phyloP scores from a whole-genome alignment of 139 green algal species.

The Deuterostichococcus epilithicus region DNA sequence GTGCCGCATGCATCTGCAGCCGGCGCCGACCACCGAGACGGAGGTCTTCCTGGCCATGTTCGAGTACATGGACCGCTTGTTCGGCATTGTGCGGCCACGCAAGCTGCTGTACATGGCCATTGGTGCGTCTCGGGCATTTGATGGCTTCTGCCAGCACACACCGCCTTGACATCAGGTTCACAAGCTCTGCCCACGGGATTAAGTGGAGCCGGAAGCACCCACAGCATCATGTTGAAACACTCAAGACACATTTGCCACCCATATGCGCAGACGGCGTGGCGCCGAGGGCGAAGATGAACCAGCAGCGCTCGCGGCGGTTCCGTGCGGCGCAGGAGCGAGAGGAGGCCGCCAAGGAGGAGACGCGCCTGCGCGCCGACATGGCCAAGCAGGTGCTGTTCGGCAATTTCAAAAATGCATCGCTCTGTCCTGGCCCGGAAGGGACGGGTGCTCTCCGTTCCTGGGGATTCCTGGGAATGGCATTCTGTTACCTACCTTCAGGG shows the following conservation, averaged over 20 bases:
- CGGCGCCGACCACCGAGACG: slow-evolving; percentile 84
- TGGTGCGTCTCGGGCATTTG: slow-evolving; percentile 47
- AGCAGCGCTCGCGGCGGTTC: slow-evolving; percentile 96
- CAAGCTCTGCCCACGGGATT: background rate
- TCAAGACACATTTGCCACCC: background rate
- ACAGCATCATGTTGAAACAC: too few species aligned
- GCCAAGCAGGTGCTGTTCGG: background rate
- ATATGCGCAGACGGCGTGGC: slow-evolving; percentile 84
- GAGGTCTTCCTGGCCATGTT: slow-evolving; percentile 99
- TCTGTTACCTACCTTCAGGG: too few species aligned
- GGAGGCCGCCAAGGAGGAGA: slow-evolving; percentile 81
- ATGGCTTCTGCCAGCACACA: background rate
- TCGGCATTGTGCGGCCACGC: slow-evolving; percentile 92
- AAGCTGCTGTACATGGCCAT: slow-evolving; percentile 99
- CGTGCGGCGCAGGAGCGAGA: slow-evolving; percentile 84
- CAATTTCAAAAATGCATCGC: background rate
- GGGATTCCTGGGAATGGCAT: too few species aligned
- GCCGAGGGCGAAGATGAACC: slow-evolving; percentile 99
- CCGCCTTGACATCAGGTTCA: too few species aligned
- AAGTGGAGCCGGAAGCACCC: too few species aligned
- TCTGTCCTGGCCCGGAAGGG: too few species aligned
- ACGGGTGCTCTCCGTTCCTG: too few species aligned
- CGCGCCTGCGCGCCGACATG: background rate
- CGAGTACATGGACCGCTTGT: slow-evolving; percentile 99
- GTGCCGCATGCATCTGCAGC: slow-evolving; percentile 48